Conservation (phyloP, 1,284 basidiomycete species). For the Pseudozyma pruni region DNA sequence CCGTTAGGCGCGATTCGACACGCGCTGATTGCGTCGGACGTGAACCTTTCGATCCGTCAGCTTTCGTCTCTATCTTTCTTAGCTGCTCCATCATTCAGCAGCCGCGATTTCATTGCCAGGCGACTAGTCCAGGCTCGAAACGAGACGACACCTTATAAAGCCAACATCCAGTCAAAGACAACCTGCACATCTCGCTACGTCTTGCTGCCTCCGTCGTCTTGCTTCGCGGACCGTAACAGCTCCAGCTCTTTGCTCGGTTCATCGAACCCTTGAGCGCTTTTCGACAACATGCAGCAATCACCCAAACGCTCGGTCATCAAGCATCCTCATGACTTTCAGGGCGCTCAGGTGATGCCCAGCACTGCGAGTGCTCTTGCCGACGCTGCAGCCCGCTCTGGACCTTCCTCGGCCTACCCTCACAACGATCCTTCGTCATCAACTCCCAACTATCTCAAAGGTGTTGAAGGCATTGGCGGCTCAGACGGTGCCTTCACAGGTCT, state of each 20-base stretch:
- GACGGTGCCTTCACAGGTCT: conserved; percentile 36
- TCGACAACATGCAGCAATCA: conserved; percentile 45
- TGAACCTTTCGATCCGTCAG: too few relatives aligned
- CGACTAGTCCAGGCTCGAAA: too few relatives aligned
- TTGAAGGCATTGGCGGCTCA: conserved; percentile 32
- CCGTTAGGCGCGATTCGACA: too few relatives aligned
- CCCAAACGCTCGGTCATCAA: conserved; percentile 59
- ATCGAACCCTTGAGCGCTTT: background rate
- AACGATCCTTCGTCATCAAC: conserved; percentile 19
- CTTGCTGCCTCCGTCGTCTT: too few relatives aligned
- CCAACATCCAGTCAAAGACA: too few relatives aligned
- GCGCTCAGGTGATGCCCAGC: conserved; percentile 52
- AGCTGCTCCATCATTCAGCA: too few relatives aligned
- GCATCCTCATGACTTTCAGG: conserved; percentile 60
- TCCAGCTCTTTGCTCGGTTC: background rate
- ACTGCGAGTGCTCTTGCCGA: conserved; percentile 47
- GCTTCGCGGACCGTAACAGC: too few relatives aligned
- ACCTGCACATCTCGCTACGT: too few relatives aligned
- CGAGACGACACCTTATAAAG: too few relatives aligned
- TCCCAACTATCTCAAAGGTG: conserved; percentile 38
- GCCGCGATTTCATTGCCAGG: too few relatives aligned
- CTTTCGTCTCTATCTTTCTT: too few relatives aligned
- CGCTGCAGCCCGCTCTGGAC: conserved; percentile 7
- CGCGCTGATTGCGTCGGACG: too few relatives aligned
- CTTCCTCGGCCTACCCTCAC: conserved; percentile 11